Evolutionary conservation across 1,139 yeast species (phyloP).

Genomic region (Eremothecium gossypii): DNA sequence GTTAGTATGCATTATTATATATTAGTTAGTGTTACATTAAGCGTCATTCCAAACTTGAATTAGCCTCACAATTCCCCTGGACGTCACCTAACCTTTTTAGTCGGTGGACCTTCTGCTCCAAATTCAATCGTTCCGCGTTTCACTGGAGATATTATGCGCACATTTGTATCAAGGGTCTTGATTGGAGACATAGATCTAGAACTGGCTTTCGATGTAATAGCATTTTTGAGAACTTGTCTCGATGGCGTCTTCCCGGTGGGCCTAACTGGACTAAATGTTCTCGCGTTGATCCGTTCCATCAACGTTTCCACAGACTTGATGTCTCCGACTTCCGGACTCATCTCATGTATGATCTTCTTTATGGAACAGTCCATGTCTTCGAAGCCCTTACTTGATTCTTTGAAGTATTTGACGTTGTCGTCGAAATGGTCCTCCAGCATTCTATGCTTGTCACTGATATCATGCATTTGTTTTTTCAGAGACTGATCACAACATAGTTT

Average conservation of each 20-base stretch:
- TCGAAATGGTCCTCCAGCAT: slow-evolving; percentile 7
- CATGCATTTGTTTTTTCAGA: slow-evolving; percentile 12
- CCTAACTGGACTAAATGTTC: slow-evolving; percentile 12
- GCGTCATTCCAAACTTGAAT: background rate
- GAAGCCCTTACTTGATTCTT: slow-evolving; percentile 10
- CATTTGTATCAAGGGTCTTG: slow-evolving; percentile 8
- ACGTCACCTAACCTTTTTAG: slow-evolving; percentile 2
- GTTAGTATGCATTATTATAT: slow-evolving; percentile 13
- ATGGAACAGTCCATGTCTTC: slow-evolving; percentile 9
- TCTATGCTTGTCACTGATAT: slow-evolving; percentile 8
- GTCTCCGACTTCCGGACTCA: slow-evolving; percentile 6
- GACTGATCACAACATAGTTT: slow-evolving; percentile 9
- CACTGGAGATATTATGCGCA: slow-evolving; percentile 4
- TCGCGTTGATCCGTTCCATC: slow-evolving; percentile 11
- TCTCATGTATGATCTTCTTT: slow-evolving; percentile 7
- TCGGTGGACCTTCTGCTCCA: background rate
- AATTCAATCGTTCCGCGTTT: slow-evolving; percentile 7
- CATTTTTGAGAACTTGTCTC: slow-evolving; percentile 6
- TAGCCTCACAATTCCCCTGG: background rate
- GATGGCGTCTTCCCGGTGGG: slow-evolving; percentile 17
- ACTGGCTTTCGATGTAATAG: slow-evolving; percentile 3
- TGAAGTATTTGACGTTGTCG: slow-evolving; percentile 8
- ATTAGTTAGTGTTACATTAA: slow-evolving; percentile 5
- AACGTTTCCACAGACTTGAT: slow-evolving; percentile 9
- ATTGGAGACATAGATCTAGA: slow-evolving; percentile 10